phyloP scores from a whole-genome alignment of 2,329 filamentous ascomycete species.

The Rhexocercosporidium sp. region DNA sequence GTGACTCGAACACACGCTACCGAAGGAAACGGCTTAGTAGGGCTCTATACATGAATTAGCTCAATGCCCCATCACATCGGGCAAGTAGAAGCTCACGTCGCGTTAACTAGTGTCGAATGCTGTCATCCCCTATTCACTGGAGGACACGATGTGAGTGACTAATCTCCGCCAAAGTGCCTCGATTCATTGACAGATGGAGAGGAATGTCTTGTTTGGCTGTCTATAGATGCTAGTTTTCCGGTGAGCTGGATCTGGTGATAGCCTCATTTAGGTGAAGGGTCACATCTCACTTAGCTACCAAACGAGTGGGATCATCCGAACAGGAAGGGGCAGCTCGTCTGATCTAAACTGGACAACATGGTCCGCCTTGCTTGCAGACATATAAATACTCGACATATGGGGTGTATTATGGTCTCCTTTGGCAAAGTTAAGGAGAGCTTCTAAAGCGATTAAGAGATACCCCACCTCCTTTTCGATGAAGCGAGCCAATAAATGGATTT shows the following conservation, averaged over 20 bases:
- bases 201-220: neutral
- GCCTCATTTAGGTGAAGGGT: neutral
- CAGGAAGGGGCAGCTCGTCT: too few species aligned
- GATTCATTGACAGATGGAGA: neutral
- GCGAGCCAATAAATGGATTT: neutral
- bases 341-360: too few species aligned
- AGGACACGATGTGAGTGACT: neutral
- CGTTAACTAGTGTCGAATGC: neutral
- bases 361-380: too few species aligned
- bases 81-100: conserved; percentile 1
- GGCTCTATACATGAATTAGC: neutral
- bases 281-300: neutral
- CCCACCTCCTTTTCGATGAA: neutral
- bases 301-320: neutral
- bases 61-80: neutral
- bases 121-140: neutral
- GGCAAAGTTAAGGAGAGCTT: neutral
- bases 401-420: neutral
- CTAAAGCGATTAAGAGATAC: too few species aligned
- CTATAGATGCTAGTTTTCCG: neutral
- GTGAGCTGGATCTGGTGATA: neutral
- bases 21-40: conserved; percentile 43
- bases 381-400: too few species aligned
- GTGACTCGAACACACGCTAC: conserved; percentile 51
- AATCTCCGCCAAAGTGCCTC: conserved; percentile 5